phyloP scores from a whole-genome alignment of 768 basidiomycete species.

The Favolaschia claudopus region DNA sequence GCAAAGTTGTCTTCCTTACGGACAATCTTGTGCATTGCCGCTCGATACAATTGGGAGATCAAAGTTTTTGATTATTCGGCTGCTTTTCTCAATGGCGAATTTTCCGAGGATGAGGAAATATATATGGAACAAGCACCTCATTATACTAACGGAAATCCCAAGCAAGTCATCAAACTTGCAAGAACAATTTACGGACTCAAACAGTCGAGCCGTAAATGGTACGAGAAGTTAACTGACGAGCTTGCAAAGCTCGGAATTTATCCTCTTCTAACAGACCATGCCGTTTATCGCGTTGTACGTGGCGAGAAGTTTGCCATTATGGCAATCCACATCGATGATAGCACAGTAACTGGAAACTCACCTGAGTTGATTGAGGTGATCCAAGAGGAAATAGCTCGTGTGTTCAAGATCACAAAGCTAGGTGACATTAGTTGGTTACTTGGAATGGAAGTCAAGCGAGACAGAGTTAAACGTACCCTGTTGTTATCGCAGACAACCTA shows the following conservation, averaged over 20 bases:
- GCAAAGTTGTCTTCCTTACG: not conserved
- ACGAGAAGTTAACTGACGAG: conserved; percentile 24
- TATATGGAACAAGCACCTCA: conserved; percentile 27
- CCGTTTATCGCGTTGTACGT: conserved; percentile 9
- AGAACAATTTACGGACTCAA: conserved; percentile 45
- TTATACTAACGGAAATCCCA: not conserved
- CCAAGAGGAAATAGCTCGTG: conserved; percentile 28
- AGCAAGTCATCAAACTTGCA: not conserved
- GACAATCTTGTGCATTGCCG: not conserved
- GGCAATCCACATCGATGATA: conserved; percentile 38
- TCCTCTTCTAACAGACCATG: conserved; percentile 1
- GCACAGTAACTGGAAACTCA: conserved; percentile 30
- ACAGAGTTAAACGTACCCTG: conserved; percentile 23
- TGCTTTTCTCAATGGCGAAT: no score
- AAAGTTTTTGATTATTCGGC: no score
- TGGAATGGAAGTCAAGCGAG: conserved; percentile 36
- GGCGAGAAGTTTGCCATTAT: conserved; percentile 8
- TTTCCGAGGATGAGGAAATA: no score
- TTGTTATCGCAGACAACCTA: conserved; percentile 37
- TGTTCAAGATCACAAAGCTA: conserved; percentile 39
- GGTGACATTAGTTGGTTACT: conserved; percentile 36
- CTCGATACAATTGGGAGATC: not conserved
- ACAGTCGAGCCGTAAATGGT: conserved; percentile 40
- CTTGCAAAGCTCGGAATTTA: conserved; percentile 17
- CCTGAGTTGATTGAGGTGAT: conserved; percentile 15